Evolutionary conservation across 257 asterid genomes (phyloP).

Genomic region (Schizonepeta tenuifolia): DNA sequence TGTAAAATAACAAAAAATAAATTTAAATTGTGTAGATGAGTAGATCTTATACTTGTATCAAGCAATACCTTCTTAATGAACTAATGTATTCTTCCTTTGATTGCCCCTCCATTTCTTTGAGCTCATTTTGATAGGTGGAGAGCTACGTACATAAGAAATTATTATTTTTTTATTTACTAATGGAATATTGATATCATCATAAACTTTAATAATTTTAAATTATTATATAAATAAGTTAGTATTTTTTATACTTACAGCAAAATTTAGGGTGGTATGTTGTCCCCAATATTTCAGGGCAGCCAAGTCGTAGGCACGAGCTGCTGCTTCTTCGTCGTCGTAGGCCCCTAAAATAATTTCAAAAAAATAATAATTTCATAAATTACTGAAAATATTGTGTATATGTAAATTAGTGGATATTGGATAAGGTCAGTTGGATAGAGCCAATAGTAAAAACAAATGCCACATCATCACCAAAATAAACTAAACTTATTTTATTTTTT

Average conservation of each 20-base stretch:
- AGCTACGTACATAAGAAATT: constrained; percentile 41
- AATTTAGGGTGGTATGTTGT: constrained; percentile 79
- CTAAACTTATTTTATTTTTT: background rate
- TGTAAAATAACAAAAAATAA: background rate
- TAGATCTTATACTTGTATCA: no score
- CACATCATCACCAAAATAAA: constrained; percentile 17
- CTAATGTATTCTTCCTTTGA: constrained; percentile 91
- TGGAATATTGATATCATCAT: background rate
- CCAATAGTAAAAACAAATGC: constrained; percentile 27
- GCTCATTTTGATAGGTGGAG: constrained; percentile 62
- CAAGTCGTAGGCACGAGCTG: constrained; percentile 98
- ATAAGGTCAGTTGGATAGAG: constrained; percentile 36
- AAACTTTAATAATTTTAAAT: background rate
- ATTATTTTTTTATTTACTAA: background rate
- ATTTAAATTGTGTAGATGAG: background rate
- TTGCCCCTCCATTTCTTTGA: constrained; percentile 79
- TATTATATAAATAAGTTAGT: background rate
- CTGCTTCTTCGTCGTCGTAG: constrained; percentile 90
- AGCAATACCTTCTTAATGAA: constrained; percentile 77
- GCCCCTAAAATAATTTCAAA: constrained; percentile 63
- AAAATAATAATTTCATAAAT: background rate
- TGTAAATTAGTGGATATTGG: constrained; percentile 38
- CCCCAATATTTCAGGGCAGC: constrained; percentile 99
- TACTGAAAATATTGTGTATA: no score
- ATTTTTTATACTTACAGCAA: constrained; percentile 77